Conservation (phyloP, 1,284 basidiomycete species). For the Apiotrichum veenhuisii region DNA sequence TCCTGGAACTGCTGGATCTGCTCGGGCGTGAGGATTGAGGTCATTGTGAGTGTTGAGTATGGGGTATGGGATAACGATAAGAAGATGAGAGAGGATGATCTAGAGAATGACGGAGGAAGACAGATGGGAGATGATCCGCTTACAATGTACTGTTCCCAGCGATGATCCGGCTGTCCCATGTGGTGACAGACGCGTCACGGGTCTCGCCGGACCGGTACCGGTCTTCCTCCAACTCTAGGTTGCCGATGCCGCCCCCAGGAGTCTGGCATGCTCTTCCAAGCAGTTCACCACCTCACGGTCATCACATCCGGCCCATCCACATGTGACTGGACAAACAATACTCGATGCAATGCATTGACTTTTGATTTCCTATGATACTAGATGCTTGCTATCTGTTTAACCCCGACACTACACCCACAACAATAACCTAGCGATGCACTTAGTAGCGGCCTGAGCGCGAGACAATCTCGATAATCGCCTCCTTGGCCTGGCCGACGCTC, state of each 20-base stretch:
- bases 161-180: no score
- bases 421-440: not conserved
- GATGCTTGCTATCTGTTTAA: not conserved
- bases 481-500: constrained; percentile 70
- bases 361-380: not conserved
- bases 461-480: constrained; percentile 71
- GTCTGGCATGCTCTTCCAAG: no score
- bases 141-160: no score
- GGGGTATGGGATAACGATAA: no score
- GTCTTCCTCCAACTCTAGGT: no score
- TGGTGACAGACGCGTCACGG: no score
- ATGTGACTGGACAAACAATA: not conserved
- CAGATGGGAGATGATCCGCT: no score
- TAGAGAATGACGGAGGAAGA: not conserved
- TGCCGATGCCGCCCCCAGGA: no score
- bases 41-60: not conserved
- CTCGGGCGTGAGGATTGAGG: constrained; percentile 28
- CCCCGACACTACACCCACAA: not conserved
- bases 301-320: not conserved
- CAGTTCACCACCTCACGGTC: not conserved
- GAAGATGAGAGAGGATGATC: no score
- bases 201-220: no score
- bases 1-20: constrained; percentile 34
- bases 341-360: constrained; percentile 4
- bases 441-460: constrained; percentile 24